A percentile compares a stretch with the other conserved stretches of the same genome.
These are phyloP conservation scores for Westerdykella sp. DNA, from an alignment of 2,329 filamentous ascomycete species.

Conservation along the genomic window DNA sequence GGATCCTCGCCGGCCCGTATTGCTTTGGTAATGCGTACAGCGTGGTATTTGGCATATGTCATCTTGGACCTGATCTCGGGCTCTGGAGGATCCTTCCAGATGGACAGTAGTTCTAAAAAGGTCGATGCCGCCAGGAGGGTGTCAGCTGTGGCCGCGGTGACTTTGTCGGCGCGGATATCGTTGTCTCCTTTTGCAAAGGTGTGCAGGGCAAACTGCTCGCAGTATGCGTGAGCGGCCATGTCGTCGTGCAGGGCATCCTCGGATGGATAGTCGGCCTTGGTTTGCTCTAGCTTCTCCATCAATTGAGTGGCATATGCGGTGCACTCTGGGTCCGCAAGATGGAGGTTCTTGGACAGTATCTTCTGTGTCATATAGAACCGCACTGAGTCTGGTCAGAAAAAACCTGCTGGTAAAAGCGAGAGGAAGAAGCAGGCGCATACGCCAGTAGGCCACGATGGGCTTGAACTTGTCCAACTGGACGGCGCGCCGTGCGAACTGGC, in stretches of 20 bases:
- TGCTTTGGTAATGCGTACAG: conserved; percentile 81
- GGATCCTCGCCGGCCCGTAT: conserved; percentile 87
- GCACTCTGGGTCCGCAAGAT: conserved; percentile 70
- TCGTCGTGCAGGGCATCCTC: conserved; percentile 86
- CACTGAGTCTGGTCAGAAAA: conserved; percentile 20
- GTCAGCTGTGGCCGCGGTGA: conserved; percentile 80
- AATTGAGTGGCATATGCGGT: conserved; percentile 72
- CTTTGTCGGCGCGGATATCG: conserved; percentile 74
- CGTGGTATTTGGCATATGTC: conserved; percentile 96
- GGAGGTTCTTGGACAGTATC: conserved; percentile 74
- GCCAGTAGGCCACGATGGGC: conserved; percentile 91
- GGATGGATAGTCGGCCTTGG: conserved; percentile 63
- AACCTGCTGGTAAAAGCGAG: not conserved
- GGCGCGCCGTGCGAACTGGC: conserved; percentile 76
- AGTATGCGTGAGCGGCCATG: conserved; percentile 77
- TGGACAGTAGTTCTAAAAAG: conserved; percentile 79
- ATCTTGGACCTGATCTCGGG: conserved; percentile 76
- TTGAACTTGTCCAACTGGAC: conserved; percentile 76
- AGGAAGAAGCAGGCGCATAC: conserved; percentile 49
- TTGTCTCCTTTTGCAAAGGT: conserved; percentile 80
- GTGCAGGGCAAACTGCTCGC: conserved; percentile 88
- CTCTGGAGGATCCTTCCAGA: conserved; percentile 69
- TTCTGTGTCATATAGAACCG: conserved; percentile 74
- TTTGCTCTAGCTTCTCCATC: conserved; percentile 87
- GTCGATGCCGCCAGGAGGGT: conserved; percentile 90